Evolutionary conservation across 805 yeast genomes (phyloP).

Genomic region (Saturnispora besseyi): DNA sequence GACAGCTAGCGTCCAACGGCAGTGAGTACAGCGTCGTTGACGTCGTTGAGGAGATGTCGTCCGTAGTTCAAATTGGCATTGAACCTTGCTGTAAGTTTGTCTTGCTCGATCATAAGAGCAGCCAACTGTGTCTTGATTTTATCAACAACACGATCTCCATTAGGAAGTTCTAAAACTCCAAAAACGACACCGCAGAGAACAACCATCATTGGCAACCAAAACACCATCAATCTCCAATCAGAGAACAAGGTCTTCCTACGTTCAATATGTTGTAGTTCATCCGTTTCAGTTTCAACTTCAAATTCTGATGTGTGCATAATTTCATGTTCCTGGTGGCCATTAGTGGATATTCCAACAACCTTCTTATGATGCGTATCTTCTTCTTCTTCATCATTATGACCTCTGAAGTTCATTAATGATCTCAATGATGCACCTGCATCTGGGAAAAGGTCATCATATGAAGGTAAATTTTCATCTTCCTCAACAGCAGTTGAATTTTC

Average conservation of each 20-base stretch:
- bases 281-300: not conserved
- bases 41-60: slow-evolving; percentile 29
- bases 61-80: slow-evolving; percentile 28
- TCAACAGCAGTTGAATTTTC: slow-evolving; percentile 16
- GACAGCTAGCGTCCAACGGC: slow-evolving; percentile 24
- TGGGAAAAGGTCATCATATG: slow-evolving; percentile 72
- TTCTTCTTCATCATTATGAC: slow-evolving; percentile 15
- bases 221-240: slow-evolving; percentile 78
- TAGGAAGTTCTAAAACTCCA: slow-evolving; percentile 14
- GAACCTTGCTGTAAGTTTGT: slow-evolving; percentile 25
- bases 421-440: slow-evolving; percentile 27
- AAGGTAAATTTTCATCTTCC: slow-evolving; percentile 42
- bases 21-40: slow-evolving; percentile 34
- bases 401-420: slow-evolving; percentile 23
- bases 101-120: slow-evolving; percentile 42
- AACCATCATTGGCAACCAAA: slow-evolving; percentile 80
- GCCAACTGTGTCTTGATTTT: slow-evolving; percentile 23
- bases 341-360: not conserved
- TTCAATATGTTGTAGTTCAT: slow-evolving; percentile 6
- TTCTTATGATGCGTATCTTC: not conserved
- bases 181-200: slow-evolving; percentile 38
- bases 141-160: not conserved
- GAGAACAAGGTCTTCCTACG: slow-evolving; percentile 43
- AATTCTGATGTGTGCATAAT: not conserved
- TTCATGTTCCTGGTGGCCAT: not conserved